Base-by-base conservation (phyloP, 768 basidiomycete species). In the Phlebiopsis gigantea region DNA sequence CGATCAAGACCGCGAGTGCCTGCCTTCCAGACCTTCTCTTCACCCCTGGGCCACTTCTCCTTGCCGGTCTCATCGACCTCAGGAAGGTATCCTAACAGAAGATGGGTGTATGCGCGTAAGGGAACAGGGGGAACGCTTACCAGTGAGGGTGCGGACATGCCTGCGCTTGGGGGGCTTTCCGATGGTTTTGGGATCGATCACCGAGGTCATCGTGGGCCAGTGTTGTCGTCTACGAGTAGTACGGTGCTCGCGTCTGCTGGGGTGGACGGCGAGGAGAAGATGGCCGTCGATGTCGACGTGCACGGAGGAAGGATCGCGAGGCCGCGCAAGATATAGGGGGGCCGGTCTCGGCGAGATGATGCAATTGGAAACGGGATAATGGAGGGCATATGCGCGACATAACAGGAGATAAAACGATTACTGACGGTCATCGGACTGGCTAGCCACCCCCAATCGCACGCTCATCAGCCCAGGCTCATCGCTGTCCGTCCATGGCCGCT, bases 21-120 rank as follows among this genome's bases (percentile, higher is more conserved):
- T 19, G 71, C 75, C 68, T 83, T 89, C 90, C 90, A 92, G 0
- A 76, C 75, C 53, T 77, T 76, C 68, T 91, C 89, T 10, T 93
- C 87, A 41, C 90, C 90, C 59, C 76, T 77, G 29, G 90, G 90
- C 90, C 90, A 93, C 70, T 86, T 85, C 68, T 92, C 90, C 67
- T 89, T 85, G 30, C 90, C 90, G 45, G 76, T 68, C 2, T 78
- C 83, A 65, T 92, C 89, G 45, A 80, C 80, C 68, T 93, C 90
- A 4, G 90, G 88, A 2, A 86, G 71, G 66, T 90, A 92, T 15
- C 87, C 90, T 93, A 58, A 2, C 19, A 9, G 14, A 25, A 5
- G 22, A 17, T 48, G 47, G n/a, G 28, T 48, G 30, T 48, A 30
- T 30, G 47, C 47, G 29, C 47, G 47, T 48, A 25, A 28, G 15